Percentiles rank a stretch among this genome's conserved stretches.
These are phyloP conservation scores for Psilocybe sp. DNA, from an alignment of 768 basidiomycete genomes.

Conservation along the genomic window DNA sequence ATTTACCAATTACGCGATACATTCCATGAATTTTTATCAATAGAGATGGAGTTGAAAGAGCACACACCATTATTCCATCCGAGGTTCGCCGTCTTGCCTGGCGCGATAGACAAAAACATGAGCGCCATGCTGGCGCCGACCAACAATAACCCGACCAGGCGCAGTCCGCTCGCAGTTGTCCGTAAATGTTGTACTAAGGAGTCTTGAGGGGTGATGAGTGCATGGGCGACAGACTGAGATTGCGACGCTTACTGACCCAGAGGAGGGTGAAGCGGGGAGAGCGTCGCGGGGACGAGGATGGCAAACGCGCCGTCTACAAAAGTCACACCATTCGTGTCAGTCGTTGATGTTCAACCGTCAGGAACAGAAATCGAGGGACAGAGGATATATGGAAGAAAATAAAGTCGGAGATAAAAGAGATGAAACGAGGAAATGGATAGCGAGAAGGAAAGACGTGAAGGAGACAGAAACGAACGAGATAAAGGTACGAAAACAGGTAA, in stretches of 20 bases:
- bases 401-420: no score
- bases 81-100: conserved; percentile 35
- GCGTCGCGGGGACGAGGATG: conserved; percentile 48
- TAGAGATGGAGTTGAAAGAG: neutral
- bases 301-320: conserved; percentile 60
- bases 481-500: no score
- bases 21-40: no score
- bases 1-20: neutral
- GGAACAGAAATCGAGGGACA: no score
- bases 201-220: neutral
- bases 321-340: no score
- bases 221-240: conserved; percentile 18
- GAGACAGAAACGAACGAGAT: no score
- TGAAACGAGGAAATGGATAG: no score
- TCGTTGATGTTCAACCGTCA: no score
- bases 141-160: conserved; percentile 48
- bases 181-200: conserved; percentile 7
- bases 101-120: conserved; percentile 52
- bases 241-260: conserved; percentile 41
- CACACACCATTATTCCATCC: conserved; percentile 46
- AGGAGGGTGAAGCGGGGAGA: conserved; percentile 52
- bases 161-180: conserved; percentile 38
- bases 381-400: no score
- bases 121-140: conserved; percentile 47
- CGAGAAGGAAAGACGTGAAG: no score